Evolutionary conservation across 2,329 filamentous ascomycete genomes (phyloP).

Genomic region (Fusarium transvaalense): DNA sequence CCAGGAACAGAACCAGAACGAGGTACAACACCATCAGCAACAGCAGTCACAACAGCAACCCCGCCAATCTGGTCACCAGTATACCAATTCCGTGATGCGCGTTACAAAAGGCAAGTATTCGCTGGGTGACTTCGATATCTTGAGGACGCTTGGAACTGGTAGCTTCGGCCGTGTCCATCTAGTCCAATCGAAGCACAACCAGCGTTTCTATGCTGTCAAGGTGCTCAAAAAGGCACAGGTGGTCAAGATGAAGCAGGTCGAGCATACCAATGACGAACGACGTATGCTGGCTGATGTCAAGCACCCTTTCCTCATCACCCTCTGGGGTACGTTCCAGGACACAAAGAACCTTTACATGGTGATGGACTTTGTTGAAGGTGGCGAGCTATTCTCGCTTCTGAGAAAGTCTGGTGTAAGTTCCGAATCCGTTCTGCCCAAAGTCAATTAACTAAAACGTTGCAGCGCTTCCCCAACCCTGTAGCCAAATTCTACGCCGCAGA

Average conservation of each 20-base stretch:
- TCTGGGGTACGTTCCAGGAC: constrained; percentile 99
- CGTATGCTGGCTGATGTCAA: constrained; percentile 97
- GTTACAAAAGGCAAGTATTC: constrained; percentile 98
- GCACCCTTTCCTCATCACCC: constrained; percentile 95
- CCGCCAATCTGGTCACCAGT: constrained; percentile 52
- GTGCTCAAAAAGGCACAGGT: constrained; percentile 98
- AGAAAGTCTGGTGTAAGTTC: constrained; percentile 86
- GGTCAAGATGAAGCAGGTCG: constrained; percentile 99
- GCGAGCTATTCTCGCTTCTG: constrained; percentile 94
- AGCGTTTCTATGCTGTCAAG: constrained; percentile 98
- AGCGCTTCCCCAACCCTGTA: constrained; percentile 98
- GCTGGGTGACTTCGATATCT: constrained; percentile 87
- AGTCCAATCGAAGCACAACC: constrained; percentile 97
- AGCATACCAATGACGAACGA: constrained; percentile 98
- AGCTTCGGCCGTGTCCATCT: constrained; percentile 97
- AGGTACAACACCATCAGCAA: constrained; percentile 37
- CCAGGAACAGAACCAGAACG: constrained; percentile 29
- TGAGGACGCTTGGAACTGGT: constrained; percentile 93
- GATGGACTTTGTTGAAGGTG: constrained; percentile 99
- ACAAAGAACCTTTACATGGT: constrained; percentile 98
- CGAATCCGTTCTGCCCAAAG: neutral
- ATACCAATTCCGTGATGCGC: constrained; percentile 60
- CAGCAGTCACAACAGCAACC: constrained; percentile 49
- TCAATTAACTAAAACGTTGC: constrained; percentile 21
- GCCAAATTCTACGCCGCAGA: constrained; percentile 99